Conservation (phyloP, 2,329 filamentous ascomycete species). For the Taxawa tesnikishii region DNA sequence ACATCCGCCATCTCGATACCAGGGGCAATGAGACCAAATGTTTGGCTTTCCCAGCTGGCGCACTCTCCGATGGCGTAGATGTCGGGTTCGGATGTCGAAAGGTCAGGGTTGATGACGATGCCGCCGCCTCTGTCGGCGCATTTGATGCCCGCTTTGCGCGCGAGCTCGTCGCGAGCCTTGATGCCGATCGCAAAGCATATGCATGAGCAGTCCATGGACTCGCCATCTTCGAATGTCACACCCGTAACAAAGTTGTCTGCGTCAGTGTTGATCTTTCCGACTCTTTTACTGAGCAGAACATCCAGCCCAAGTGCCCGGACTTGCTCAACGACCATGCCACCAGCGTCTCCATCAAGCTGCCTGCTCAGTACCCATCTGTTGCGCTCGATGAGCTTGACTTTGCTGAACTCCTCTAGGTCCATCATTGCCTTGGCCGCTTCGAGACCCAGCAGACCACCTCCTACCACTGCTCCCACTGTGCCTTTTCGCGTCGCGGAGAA, state of each 20-base stretch:
- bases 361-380: conserved; percentile 73
- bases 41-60: conserved; percentile 77
- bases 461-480: conserved; percentile 63
- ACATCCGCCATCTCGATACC: conserved; percentile 91
- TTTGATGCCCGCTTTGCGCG: conserved; percentile 54
- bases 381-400: conserved; percentile 69
- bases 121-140: conserved; percentile 63
- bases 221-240: conserved; percentile 69
- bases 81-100: conserved; percentile 58
- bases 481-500: conserved; percentile 58
- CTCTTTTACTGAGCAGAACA: conserved; percentile 63
- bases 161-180: conserved; percentile 67
- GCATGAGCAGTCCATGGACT: conserved; percentile 63
- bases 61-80: conserved; percentile 88
- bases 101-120: conserved; percentile 54
- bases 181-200: conserved; percentile 89
- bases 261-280: conserved; percentile 59
- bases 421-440: conserved; percentile 90
- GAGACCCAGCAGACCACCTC: conserved; percentile 71
- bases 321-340: conserved; percentile 69
- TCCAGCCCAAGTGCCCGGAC: conserved; percentile 69
- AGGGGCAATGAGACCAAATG: conserved; percentile 78
- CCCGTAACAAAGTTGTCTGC: conserved; percentile 57
- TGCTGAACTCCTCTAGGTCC: conserved; percentile 62
- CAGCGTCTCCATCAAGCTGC: conserved; percentile 72